Conservation (phyloP, 768 basidiomycete species). For the Lactifluus hygrophoroides region DNA sequence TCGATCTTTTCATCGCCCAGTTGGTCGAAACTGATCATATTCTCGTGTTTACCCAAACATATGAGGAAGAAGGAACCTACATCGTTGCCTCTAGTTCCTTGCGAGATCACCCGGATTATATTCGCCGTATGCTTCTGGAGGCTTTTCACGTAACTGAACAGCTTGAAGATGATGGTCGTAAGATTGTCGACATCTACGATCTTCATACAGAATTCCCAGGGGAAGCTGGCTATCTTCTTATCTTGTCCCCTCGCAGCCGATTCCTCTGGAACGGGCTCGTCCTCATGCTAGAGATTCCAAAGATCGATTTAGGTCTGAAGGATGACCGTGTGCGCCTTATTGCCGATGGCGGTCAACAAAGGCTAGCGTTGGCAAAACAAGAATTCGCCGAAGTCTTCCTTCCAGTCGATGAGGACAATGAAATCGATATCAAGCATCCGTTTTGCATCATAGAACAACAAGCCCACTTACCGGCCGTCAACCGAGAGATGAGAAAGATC, state of each 20-base stretch:
- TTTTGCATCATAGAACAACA: constrained; percentile 57
- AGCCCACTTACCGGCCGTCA: constrained; percentile 85
- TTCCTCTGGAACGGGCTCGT: constrained; percentile 93
- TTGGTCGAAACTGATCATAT: constrained; percentile 84
- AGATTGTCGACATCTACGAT: constrained; percentile 32
- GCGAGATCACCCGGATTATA: constrained; percentile 63
- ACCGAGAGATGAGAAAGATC: constrained; percentile 85
- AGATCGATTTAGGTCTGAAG: constrained; percentile 71
- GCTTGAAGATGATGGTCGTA: constrained; percentile 45
- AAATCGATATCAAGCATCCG: constrained; percentile 25
- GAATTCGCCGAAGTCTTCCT: constrained; percentile 60
- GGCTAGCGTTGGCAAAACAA: constrained; percentile 69
- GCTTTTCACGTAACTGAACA: constrained; percentile 74
- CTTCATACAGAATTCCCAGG: constrained; percentile 47
- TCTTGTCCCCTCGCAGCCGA: constrained; percentile 75
- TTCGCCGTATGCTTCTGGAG: constrained; percentile 73
- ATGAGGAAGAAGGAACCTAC: constrained; percentile 88
- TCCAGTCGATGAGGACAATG: constrained; percentile 52
- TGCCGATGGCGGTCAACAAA: constrained; percentile 78
- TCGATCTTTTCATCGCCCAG: constrained; percentile 71
- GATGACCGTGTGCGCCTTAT: constrained; percentile 89
- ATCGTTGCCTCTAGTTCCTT: constrained; percentile 76
- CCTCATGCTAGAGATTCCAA: constrained; percentile 65
- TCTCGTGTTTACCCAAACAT: constrained; percentile 81
- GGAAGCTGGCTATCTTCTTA: constrained; percentile 66